Evolutionary conservation across 768 basidiomycete genomes (phyloP), one percentile per base, ranked within the genome.

Genomic region (Heimioporus sp.): DNA sequence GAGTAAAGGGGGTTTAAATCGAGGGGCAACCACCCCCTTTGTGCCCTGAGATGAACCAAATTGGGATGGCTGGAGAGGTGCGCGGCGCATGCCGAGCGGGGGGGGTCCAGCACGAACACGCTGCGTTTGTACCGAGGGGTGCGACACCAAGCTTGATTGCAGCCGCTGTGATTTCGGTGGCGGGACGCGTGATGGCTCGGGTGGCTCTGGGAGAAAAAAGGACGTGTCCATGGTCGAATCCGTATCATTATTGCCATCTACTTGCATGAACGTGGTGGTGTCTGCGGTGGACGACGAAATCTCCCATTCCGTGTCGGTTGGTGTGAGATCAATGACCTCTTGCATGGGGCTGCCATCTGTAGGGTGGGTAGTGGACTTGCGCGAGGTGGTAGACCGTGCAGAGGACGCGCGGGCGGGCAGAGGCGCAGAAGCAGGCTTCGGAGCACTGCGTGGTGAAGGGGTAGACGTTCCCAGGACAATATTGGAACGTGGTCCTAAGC

Each of bases 1-100:
- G 13, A 62, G 58, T 31, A 66, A 46, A 1, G 68, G 68, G 1
- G 68, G 68, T 28, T 64, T 68, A 51, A 68, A 68, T 24, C 62
- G 58, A 2, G 68, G 64, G 12, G 57, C 59, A 5, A 46, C 48
- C 16, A 21, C 19, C 15, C 47, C 13, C 31, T 55, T 68, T 40
- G 64, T 24, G 36, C 20, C 31, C 30, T 68, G 68, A 5, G 66
- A 55, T 2, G 53, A 41, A 16, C 37, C 15, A 11, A 54, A 62
- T 30, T 69, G 68, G 0, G 68, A 57, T 38, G 54, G 10, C 24
- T 51, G 56, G 16, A 53, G 41, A 21, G 62, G 35, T 0, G 49
- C 47, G 13, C 68, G 62, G 16, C 67, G 67, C 67, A 68, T 68
- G 7, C 67, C 67, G 9, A 68, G 48, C 3, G 49, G 62, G 4